Percentiles rank a stretch among this genome's conserved stretches.
Conservation (phyloP, 192 early-diverging fungal species). For the Backusella sp. region DNA sequence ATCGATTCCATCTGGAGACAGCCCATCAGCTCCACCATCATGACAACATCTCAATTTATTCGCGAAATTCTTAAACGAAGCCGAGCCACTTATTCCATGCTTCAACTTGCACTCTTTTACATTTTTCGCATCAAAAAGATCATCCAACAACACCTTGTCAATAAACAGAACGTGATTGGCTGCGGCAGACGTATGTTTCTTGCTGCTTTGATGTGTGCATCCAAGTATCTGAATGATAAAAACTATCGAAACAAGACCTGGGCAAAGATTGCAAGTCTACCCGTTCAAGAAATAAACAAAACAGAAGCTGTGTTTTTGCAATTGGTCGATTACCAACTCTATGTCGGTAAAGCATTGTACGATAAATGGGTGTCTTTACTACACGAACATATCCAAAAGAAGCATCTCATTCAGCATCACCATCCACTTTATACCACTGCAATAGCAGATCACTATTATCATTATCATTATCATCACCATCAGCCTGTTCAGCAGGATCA, state of each 20-base stretch:
- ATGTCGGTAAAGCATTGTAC: slow-evolving; percentile 41
- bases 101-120: slow-evolving; percentile 69
- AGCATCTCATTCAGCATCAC: background rate
- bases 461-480: background rate
- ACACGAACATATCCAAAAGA: slow-evolving; percentile 12
- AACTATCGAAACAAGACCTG: slow-evolving; percentile 85
- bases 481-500: background rate
- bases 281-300: slow-evolving; percentile 73
- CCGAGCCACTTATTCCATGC: slow-evolving; percentile 65
- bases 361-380: slow-evolving; percentile 26
- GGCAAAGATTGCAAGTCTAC: slow-evolving; percentile 83
- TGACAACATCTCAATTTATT: slow-evolving; percentile 59
- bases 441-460: background rate
- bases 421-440: background rate
- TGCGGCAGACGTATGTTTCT: slow-evolving; percentile 83
- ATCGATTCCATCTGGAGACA: slow-evolving; percentile 25
- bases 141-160: slow-evolving; percentile 25
- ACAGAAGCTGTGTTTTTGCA: slow-evolving; percentile 79
- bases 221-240: slow-evolving; percentile 85
- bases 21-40: slow-evolving; percentile 22
- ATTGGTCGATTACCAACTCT: slow-evolving; percentile 77
- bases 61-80: slow-evolving; percentile 66
- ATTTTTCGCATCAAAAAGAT: slow-evolving; percentile 53
- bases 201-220: slow-evolving; percentile 79
- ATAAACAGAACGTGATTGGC: slow-evolving; percentile 34